Conservation (phyloP, 2,329 filamentous ascomycete genomes). For the Fusarium udum region DNA sequence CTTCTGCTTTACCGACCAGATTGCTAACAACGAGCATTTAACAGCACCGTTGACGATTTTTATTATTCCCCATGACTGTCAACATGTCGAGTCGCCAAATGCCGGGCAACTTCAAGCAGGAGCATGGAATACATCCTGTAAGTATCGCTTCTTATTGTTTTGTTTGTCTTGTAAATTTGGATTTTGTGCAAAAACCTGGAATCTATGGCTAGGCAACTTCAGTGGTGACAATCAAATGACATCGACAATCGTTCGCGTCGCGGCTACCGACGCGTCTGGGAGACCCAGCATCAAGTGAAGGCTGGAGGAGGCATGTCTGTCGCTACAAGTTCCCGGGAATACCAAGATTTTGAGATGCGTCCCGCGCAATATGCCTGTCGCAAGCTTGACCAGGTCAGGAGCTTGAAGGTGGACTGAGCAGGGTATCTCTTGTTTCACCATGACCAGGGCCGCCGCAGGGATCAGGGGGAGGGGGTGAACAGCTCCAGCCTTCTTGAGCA, state of each 20-base stretch:
- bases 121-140: slow-evolving; percentile 43
- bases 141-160: slow-evolving; percentile 31
- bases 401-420: slow-evolving; percentile 56
- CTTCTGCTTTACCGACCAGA: slow-evolving; percentile 10
- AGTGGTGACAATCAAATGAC: not conserved
- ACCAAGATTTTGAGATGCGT: slow-evolving; percentile 27
- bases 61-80: slow-evolving; percentile 37
- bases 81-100: slow-evolving; percentile 46
- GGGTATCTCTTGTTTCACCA: slow-evolving; percentile 63
- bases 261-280: slow-evolving; percentile 27
- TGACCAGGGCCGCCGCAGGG: slow-evolving; percentile 51
- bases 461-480: slow-evolving; percentile 38
- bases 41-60: slow-evolving; percentile 25
- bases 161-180: not conserved
- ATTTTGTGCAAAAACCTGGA: not conserved
- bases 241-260: slow-evolving; percentile 13
- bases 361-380: slow-evolving; percentile 48
- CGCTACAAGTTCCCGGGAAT: slow-evolving; percentile 33
- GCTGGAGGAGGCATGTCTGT: slow-evolving; percentile 5
- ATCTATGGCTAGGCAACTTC: not conserved
- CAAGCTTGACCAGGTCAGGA: slow-evolving; percentile 57
- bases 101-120: slow-evolving; percentile 46
- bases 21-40: slow-evolving; percentile 30
- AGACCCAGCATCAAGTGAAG: slow-evolving; percentile 37
- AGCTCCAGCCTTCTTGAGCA: slow-evolving; percentile 31